phyloP scores from a whole-genome alignment of 371 early-diverging fungal species.

The Mortierella sp. region DNA sequence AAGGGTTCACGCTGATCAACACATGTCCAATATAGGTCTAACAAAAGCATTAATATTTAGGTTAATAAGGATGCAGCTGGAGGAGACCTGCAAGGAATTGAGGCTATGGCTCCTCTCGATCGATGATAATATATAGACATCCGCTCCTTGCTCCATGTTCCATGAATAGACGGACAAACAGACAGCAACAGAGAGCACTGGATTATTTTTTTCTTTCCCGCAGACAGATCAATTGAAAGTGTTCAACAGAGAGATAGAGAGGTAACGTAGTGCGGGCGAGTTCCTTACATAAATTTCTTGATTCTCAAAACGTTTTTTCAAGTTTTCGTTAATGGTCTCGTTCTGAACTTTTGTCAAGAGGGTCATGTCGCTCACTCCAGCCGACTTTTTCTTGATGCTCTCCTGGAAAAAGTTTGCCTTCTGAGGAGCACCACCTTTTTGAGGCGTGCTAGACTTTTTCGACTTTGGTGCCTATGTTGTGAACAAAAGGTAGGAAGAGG shows the following conservation, averaged over 20 bases:
- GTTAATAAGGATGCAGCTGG: too few species aligned
- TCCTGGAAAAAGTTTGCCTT: constrained; percentile 89
- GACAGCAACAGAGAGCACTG: background rate
- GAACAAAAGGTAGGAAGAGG: background rate
- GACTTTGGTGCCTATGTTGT: constrained; percentile 43
- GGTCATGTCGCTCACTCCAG: constrained; percentile 91
- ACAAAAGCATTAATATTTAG: background rate
- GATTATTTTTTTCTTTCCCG: background rate
- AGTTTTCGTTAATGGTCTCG: constrained; percentile 88
- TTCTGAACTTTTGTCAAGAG: constrained; percentile 88
- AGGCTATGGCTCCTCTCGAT: background rate
- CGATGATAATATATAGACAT: too few species aligned
- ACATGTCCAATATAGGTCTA: constrained; percentile 93
- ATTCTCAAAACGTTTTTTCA: constrained; percentile 86
- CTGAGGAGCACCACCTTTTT: constrained; percentile 57
- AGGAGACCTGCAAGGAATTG: too few species aligned
- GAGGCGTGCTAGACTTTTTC: constrained; percentile 48
- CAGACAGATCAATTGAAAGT: background rate
- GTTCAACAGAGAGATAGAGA: too few species aligned
- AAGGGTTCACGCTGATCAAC: constrained; percentile 91
- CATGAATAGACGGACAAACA: constrained; percentile 1
- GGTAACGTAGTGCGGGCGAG: background rate
- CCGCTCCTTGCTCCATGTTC: background rate
- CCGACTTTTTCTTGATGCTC: constrained; percentile 85
- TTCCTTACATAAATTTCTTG: constrained; percentile 85